Conservation (phyloP, 169 alveolate species). For the Eimeria zaria region DNA sequence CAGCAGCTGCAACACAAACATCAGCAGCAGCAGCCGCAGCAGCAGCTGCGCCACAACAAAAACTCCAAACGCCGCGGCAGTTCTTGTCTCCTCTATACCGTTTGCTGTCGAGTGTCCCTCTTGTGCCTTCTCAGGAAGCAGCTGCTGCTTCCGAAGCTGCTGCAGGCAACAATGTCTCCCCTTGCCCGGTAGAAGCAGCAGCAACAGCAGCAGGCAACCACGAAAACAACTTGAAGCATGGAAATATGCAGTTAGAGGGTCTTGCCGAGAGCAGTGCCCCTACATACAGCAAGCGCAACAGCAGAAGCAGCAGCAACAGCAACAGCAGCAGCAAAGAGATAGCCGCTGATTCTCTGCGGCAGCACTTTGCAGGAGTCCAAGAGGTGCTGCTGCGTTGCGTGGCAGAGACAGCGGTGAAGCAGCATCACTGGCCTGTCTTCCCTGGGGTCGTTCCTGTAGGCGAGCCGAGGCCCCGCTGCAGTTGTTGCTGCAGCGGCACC, state of each 20-base stretch:
- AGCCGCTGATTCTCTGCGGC: slow-evolving; percentile 14
- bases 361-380: slow-evolving; percentile 16
- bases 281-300: too few species aligned
- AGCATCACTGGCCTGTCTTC: slow-evolving; percentile 87
- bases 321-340: slow-evolving; percentile 4
- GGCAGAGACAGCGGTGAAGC: slow-evolving; percentile 70
- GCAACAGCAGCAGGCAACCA: background rate
- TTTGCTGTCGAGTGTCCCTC: background rate
- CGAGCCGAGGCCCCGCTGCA: slow-evolving; percentile 42
- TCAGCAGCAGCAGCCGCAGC: background rate
- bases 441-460: slow-evolving; percentile 85
- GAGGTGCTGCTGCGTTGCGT: slow-evolving; percentile 78
- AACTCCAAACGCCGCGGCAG: background rate
- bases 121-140: background rate
- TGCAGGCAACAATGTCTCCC: background rate
- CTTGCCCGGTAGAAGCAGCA: slow-evolving; percentile 1
- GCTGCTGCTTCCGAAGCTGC: slow-evolving; percentile 26
- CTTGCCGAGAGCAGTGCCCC: background rate
- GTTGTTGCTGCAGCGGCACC: slow-evolving; percentile 30
- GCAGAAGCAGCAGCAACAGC: slow-evolving; percentile 15
- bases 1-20: background rate
- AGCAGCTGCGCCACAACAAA: background rate
- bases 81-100: background rate
- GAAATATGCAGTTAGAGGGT: background rate
- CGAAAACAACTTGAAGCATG: background rate